Conservation (phyloP, 129 eudicot genomes). For the Helianthus annuus region DNA sequence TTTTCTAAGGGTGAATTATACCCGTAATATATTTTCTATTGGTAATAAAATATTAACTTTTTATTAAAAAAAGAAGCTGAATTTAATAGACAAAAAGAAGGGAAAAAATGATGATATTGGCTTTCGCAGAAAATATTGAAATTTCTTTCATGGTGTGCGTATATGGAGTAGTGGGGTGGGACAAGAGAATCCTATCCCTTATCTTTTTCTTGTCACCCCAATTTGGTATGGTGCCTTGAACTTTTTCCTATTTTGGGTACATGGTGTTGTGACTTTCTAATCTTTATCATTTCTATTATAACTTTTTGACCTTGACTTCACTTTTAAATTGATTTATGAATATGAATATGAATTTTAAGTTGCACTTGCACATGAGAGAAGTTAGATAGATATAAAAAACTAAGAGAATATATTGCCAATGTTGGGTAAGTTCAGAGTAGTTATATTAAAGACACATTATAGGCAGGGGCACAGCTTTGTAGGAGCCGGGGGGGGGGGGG, state of each 20-base stretch:
- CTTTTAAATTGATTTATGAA: not conserved
- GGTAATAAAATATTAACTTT: not conserved
- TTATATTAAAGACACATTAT: too few species aligned
- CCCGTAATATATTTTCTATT: not conserved
- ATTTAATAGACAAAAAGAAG: not conserved
- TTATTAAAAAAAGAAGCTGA: not conserved
- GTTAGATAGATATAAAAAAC: not conserved
- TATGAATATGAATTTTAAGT: not conserved
- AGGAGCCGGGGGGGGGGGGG: too few species aligned
- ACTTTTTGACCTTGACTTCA: slow-evolving; percentile 20
- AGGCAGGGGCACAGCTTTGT: too few species aligned
- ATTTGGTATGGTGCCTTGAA: not conserved
- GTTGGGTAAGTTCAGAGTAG: not conserved
- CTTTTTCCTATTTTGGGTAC: slow-evolving; percentile 10
- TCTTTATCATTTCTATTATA: not conserved
- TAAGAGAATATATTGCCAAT: not conserved
- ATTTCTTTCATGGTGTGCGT: not conserved
- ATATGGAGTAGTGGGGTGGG: not conserved
- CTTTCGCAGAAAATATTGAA: not conserved
- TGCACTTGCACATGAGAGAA: slow-evolving; percentile 16
- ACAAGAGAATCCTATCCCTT: slow-evolving; percentile 12
- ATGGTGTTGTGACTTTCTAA: not conserved
- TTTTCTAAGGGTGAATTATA: not conserved
- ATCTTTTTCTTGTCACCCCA: not conserved
- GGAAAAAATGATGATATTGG: too few species aligned